A percentile compares a stretch with the other conserved stretches of the same genome.
phyloP scores from a whole-genome alignment of 495 filamentous ascomycete genomes.

The Neurospora discreta region DNA sequence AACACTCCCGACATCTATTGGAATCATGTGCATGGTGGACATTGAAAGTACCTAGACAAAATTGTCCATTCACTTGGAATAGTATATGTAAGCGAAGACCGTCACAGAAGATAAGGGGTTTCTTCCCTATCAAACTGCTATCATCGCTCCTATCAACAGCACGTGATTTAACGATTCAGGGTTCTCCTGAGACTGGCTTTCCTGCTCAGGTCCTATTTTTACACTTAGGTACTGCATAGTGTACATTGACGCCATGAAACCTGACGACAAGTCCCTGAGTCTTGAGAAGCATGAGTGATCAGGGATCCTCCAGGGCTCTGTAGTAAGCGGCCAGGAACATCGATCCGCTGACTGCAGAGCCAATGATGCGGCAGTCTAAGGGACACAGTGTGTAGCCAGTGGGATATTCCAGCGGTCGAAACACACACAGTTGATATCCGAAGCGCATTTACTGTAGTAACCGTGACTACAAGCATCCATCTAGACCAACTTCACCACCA shows the following conservation, averaged over 20 bases:
- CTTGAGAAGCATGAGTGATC: not conserved
- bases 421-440: not conserved
- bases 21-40: not conserved
- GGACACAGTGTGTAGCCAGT: not conserved
- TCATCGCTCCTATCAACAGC: not conserved
- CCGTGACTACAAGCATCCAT: not conserved
- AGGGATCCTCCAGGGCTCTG: not conserved
- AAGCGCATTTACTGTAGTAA: not conserved
- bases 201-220: not conserved
- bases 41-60: not conserved
- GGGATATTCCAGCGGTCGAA: not conserved
- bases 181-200: not conserved
- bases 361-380: not conserved
- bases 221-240: too few relatives aligned
- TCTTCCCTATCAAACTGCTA: not conserved
- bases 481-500: not conserved
- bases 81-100: not conserved
- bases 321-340: not conserved
- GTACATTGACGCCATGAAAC: not conserved
- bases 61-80: not conserved
- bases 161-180: not conserved
- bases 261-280: not conserved
- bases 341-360: not conserved
- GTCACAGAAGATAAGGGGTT: not conserved
- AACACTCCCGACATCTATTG: not conserved